These are phyloP conservation scores for Suillus hirtellus DNA, from an alignment of 768 basidiomycete genomes.

Conservation along the genomic window DNA sequence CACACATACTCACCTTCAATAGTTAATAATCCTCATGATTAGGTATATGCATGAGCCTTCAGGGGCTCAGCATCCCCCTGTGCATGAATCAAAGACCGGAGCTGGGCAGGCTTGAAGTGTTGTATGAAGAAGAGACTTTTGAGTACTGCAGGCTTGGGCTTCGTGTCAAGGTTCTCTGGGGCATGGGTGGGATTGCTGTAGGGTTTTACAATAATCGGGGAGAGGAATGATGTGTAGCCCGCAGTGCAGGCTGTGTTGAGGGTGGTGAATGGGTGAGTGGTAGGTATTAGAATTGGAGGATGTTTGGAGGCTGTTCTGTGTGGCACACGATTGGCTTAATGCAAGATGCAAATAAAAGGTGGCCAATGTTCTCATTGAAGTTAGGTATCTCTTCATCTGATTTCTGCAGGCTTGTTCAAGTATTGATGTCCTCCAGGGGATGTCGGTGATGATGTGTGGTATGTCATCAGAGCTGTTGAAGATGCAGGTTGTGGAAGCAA, in stretches of 20 bases:
- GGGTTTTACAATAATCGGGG: conserved; percentile 73
- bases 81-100: conserved; percentile 79
- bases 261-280: conserved; percentile 68
- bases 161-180: conserved; percentile 52
- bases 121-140: conserved; percentile 90
- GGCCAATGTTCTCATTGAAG: conserved; percentile 42
- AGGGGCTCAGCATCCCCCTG: conserved; percentile 70
- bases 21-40: conserved; percentile 82
- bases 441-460: neutral
- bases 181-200: conserved; percentile 64
- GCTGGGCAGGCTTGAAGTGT: conserved; percentile 88
- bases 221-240: conserved; percentile 91
- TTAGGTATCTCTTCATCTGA: conserved; percentile 44
- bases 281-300: conserved; percentile 85
- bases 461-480: conserved; percentile 57
- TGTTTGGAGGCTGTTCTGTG: conserved; percentile 82
- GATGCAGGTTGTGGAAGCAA: conserved; percentile 41
- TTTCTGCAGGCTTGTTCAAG: conserved; percentile 51
- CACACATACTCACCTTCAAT: neutral
- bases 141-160: conserved; percentile 65
- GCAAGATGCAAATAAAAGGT: conserved; percentile 8
- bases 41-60: conserved; percentile 85
- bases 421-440: conserved; percentile 55
- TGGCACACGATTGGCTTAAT: conserved; percentile 4
- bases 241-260: conserved; percentile 85